Percentiles rank a stretch among this genome's conserved stretches.
Conservation (phyloP, 805 yeast species). For the Lipomyces yamadae region DNA sequence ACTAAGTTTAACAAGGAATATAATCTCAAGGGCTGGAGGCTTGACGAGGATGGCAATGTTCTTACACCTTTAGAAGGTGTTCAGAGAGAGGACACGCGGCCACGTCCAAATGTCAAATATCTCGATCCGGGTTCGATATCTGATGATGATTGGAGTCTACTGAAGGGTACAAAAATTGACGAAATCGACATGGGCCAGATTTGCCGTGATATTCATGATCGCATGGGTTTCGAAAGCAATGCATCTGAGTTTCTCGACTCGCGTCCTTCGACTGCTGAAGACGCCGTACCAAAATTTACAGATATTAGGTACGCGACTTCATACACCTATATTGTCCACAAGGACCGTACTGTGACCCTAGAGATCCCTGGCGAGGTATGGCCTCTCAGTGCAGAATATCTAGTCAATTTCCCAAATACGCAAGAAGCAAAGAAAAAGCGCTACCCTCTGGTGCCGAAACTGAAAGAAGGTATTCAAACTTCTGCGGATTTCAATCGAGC, state of each 20-base stretch:
- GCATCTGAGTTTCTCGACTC: neutral
- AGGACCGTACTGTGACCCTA: neutral
- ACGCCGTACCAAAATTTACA: neutral
- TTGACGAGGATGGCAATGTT: neutral
- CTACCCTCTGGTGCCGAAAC: conserved; percentile 3
- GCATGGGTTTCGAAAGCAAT: conserved; percentile 1
- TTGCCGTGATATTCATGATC: neutral
- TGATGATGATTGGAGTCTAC: neutral
- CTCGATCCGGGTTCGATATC: neutral
- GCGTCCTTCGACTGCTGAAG: neutral
- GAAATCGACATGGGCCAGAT: neutral
- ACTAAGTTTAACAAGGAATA: conserved; percentile 6
- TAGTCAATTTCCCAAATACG: neutral
- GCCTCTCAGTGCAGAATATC: neutral
- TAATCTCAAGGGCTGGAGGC: conserved; percentile 3
- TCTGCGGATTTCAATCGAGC: conserved; percentile 8
- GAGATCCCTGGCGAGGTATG: neutral
- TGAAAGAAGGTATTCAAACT: conserved; percentile 2
- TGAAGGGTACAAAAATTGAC: neutral
- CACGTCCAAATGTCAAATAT: neutral
- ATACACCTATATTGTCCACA: conserved; percentile 1
- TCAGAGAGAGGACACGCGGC: neutral
- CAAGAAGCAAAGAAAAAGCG: neutral
- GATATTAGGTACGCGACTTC: conserved; percentile 1
- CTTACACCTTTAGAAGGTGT: neutral